Evolutionary conservation across 2,329 filamentous ascomycete species (phyloP).

Genomic region (Cordyceps cateniannulata): DNA sequence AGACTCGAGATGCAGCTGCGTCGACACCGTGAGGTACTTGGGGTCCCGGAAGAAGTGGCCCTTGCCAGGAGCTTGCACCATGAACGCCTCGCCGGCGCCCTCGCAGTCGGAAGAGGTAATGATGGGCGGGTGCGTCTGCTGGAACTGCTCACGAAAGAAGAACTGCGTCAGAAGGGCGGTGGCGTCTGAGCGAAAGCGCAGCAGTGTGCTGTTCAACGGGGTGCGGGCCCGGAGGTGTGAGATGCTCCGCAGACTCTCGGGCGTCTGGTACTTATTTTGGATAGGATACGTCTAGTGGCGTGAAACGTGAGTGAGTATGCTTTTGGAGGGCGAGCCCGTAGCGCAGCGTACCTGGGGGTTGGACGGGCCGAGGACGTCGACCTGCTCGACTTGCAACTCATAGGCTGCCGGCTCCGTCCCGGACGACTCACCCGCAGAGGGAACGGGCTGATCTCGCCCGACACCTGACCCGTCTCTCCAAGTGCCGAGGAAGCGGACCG

Average conservation of each 20-base stretch:
- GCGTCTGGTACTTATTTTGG: conserved; percentile 91
- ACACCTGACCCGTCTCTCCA: conserved; percentile 46
- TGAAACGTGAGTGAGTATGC: background rate
- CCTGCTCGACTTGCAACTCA: conserved; percentile 69
- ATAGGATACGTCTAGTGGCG: conserved; percentile 70
- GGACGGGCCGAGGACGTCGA: conserved; percentile 68
- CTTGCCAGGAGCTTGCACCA: conserved; percentile 45
- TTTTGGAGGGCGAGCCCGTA: background rate
- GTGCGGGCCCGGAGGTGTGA: conserved; percentile 82
- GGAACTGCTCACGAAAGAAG: conserved; percentile 64
- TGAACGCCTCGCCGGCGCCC: conserved; percentile 90
- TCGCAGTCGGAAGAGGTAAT: conserved; percentile 97
- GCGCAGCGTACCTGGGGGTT: conserved; percentile 63
- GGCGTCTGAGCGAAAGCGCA: conserved; percentile 76
- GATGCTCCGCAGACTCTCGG: conserved; percentile 80
- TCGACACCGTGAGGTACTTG: conserved; percentile 95
- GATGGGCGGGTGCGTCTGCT: conserved; percentile 85
- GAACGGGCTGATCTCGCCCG: background rate
- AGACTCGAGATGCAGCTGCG: conserved; percentile 90
- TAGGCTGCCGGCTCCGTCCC: conserved; percentile 32
- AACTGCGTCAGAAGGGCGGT: conserved; percentile 67
- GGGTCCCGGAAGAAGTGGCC: conserved; percentile 68
- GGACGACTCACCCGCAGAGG: background rate
- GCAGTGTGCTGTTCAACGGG: conserved; percentile 70
- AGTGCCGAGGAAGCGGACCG: conserved; percentile 68